These are phyloP conservation scores for Boletus fagicola DNA, from an alignment of 768 basidiomycete species.

Conservation along the genomic window DNA sequence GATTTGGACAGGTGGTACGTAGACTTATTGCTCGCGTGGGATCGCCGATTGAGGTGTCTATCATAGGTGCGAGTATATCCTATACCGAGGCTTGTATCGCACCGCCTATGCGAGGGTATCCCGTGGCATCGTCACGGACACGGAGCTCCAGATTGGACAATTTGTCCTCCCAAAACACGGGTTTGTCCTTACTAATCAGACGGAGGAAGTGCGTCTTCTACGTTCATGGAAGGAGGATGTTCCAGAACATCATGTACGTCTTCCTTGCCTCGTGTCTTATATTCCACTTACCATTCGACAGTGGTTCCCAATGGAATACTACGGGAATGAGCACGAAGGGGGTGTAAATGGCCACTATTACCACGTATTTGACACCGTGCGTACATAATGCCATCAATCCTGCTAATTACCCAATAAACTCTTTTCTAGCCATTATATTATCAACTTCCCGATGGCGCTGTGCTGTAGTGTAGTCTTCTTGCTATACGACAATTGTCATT, in stretches of 20 bases:
- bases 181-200: slow-evolving; percentile 52
- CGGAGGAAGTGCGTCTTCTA: slow-evolving; percentile 60
- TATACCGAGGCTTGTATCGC: slow-evolving; percentile 77
- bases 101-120: slow-evolving; percentile 83
- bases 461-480: slow-evolving; percentile 30
- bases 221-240: slow-evolving; percentile 66
- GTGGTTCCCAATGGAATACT: slow-evolving; percentile 81
- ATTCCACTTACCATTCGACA: slow-evolving; percentile 25
- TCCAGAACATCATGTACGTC: slow-evolving; percentile 58
- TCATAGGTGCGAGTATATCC: slow-evolving; percentile 84
- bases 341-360: slow-evolving; percentile 73
- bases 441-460: slow-evolving; percentile 44
- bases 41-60: background rate
- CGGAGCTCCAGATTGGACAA: slow-evolving; percentile 85
- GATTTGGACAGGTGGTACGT: slow-evolving; percentile 70
- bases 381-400: slow-evolving; percentile 20
- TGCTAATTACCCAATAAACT: background rate
- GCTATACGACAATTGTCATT: slow-evolving; percentile 7
- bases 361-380: slow-evolving; percentile 72
- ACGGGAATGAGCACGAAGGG: slow-evolving; percentile 48
- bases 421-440: slow-evolving; percentile 50
- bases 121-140: slow-evolving; percentile 83
- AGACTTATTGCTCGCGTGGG: background rate
- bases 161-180: slow-evolving; percentile 72
- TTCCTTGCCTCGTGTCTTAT: background rate